Evolutionary conservation across 768 basidiomycete species (phyloP).

Genomic region (Naematelia encephala): DNA sequence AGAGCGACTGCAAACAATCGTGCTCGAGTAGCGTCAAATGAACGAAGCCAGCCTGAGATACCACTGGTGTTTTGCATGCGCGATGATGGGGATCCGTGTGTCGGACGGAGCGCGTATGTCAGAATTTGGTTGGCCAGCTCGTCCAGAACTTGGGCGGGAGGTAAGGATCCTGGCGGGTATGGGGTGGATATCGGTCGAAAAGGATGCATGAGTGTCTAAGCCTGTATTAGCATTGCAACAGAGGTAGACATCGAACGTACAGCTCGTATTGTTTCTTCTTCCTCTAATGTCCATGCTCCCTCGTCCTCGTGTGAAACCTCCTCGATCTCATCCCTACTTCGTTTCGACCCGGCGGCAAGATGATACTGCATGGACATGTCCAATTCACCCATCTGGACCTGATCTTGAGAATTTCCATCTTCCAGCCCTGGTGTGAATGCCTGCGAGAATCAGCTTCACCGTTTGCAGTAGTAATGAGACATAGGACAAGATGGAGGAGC

Average conservation of each 20-base stretch:
- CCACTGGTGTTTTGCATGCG: neutral
- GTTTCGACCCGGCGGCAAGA: conserved; percentile 17
- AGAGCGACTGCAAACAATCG: conserved; percentile 43
- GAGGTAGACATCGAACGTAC: conserved; percentile 11
- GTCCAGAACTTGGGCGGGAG: conserved; percentile 40
- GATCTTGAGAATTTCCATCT: neutral
- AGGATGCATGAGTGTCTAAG: conserved; percentile 43
- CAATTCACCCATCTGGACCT: conserved; percentile 6
- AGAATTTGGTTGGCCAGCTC: conserved; percentile 48
- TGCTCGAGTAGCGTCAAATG: conserved; percentile 38
- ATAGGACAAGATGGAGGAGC: too few species aligned
- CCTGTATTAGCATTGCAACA: neutral
- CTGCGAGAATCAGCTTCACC: neutral
- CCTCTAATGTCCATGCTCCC: conserved; percentile 35
- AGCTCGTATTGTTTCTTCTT: conserved; percentile 22
- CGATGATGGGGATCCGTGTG: neutral
- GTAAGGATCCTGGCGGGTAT: conserved; percentile 47
- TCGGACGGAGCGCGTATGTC: conserved; percentile 25
- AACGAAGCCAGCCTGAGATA: conserved; percentile 32
- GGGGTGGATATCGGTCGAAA: conserved; percentile 38
- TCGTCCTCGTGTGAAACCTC: conserved; percentile 18
- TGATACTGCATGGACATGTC: conserved; percentile 4
- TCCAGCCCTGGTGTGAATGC: neutral
- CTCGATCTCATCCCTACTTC: conserved; percentile 28
- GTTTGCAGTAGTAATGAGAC: too few species aligned